Base-by-base conservation (phyloP, 352 stramenopile species). In the Pythium utonaiense region DNA sequence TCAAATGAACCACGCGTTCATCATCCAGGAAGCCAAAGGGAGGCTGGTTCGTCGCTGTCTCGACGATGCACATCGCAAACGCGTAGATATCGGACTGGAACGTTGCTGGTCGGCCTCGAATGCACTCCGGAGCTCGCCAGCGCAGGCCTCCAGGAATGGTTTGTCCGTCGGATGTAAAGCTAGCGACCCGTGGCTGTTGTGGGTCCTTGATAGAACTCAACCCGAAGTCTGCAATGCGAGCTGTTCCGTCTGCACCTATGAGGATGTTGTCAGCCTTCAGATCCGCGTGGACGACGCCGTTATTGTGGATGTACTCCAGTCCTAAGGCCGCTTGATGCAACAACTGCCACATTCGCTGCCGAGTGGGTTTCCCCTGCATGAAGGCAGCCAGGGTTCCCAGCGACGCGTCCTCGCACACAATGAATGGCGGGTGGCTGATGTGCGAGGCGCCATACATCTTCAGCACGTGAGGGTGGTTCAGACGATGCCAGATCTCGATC, bases 201-300 rank as follows among this genome's bases (percentile, higher is more conserved):
- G 31, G 31, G 31, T 38, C 31, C 16, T 38, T 38, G 9, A 38
- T 38, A 13, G 31, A 38, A 5, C 53, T 62, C 0, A 70, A 49
- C 1, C 63, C 71, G 56, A 79, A 76, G 21, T 70, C 73, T 0
- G 63, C 40, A 6, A 76, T 16, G 41, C 68, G 61, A 5, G 60
- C 67, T 13, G 56, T 34, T 0, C 62, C 66, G 14, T 67, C 38
- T n/a, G 54, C 86, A 2, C 24, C 57, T 1, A 64, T 38, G 10
- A 64, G 27, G 2, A 63, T 28, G 36, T 63, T 63, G 31, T 67
- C 77, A 27, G 76, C 73, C 64, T 95, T 94, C 19, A 96, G 69
- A 48, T 95, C 79, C 5, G 80, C 77, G 53, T 96, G 86, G 4
- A 61, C 54, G 0, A 61, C 22, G 4, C 22, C 27, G 30, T 54